Percentiles rank a stretch among this genome's conserved stretches.
Conservation (phyloP, 148 eudicot species). For the Agrostemma githago region DNA sequence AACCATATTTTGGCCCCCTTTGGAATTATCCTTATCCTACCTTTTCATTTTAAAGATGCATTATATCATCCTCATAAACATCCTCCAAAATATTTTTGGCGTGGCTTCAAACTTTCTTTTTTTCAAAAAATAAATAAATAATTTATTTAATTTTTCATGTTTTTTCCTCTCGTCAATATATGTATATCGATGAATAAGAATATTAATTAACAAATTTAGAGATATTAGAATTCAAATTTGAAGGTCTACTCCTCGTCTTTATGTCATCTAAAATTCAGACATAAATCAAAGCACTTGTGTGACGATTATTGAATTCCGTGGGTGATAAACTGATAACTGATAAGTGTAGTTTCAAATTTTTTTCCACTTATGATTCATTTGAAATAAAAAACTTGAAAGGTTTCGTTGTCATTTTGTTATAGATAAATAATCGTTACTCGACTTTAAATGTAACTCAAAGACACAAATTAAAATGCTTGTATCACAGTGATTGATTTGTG, state of each 20-base stretch:
- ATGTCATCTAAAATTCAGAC: no score
- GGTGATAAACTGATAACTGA: background rate
- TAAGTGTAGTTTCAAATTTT: background rate
- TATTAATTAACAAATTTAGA: background rate
- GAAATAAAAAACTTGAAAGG: no score
- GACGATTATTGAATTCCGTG: background rate
- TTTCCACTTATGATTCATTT: background rate
- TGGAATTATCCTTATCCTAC: background rate
- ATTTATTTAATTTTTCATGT: background rate
- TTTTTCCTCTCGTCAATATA: background rate
- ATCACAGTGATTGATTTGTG: no score
- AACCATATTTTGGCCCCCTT: background rate
- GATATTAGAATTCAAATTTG: background rate
- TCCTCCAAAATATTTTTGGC: background rate
- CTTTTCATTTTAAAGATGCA: background rate
- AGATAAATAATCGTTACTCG: no score
- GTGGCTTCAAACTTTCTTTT: background rate
- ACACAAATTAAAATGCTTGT: no score
- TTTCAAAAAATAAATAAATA: no score
- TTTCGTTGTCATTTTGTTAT: no score
- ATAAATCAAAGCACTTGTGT: background rate
- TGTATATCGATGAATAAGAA: background rate
- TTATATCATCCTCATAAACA: background rate
- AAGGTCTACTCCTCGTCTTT: no score
- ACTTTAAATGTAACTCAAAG: no score